A percentile compares a stretch with the other conserved stretches of the same genome.
Evolutionary conservation across 768 basidiomycete genomes (phyloP).

Genomic region (Mycena indigotica): DNA sequence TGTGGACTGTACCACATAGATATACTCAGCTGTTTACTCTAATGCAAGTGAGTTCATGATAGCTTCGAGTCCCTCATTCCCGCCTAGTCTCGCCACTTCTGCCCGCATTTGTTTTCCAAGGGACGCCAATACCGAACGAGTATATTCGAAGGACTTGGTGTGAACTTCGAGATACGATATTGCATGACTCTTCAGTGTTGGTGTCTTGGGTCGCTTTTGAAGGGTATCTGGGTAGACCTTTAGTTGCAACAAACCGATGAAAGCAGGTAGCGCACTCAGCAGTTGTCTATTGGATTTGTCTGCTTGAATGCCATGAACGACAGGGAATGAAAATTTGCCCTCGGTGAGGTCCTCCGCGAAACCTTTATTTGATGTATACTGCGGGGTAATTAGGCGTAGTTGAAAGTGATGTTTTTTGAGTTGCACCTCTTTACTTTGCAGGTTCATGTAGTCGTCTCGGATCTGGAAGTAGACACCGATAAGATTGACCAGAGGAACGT

Average conservation of each 20-base stretch:
- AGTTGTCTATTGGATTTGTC: conserved; percentile 60
- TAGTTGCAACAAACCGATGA: neutral
- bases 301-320: conserved; percentile 68
- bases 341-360: conserved; percentile 79
- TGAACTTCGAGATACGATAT: conserved; percentile 56
- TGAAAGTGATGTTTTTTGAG: no score
- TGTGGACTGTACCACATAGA: no score
- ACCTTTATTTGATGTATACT: conserved; percentile 69
- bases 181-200: conserved; percentile 61
- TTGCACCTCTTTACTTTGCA: conserved; percentile 80
- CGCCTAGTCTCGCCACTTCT: conserved; percentile 62
- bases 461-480: conserved; percentile 97
- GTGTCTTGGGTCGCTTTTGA: conserved; percentile 59
- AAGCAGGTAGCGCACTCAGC: conserved; percentile 34
- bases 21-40: neutral
- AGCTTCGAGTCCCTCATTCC: conserved; percentile 51
- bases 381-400: neutral
- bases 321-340: conserved; percentile 80
- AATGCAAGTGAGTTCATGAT: conserved; percentile 40
- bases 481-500: conserved; percentile 89
- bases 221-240: conserved; percentile 34
- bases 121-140: conserved; percentile 50
- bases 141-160: conserved; percentile 60
- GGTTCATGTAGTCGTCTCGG: conserved; percentile 95
- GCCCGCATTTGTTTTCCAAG: conserved; percentile 54